phyloP scores from a whole-genome alignment of 345 rosid genomes.

The Hypericum perforatum region DNA sequence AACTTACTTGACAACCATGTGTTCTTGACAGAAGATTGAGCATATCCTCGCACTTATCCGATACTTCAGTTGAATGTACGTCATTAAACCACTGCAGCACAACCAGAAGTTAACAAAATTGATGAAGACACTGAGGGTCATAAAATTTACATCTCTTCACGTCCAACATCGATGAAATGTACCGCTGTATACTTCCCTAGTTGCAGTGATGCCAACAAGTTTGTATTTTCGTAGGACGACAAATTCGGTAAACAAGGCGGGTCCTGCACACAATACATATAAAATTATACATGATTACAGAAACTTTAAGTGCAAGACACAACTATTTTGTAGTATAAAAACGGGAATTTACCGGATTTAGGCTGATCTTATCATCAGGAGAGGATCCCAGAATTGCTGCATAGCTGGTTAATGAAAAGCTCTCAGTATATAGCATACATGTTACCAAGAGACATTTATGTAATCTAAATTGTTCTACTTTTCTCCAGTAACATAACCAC shows the following conservation, averaged over 20 bases:
- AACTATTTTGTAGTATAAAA: background rate
- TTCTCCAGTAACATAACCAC: too few species aligned
- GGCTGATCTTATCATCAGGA: slow-evolving; percentile 32
- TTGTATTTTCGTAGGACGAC: slow-evolving; percentile 31
- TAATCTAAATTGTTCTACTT: too few species aligned
- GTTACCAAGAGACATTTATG: background rate
- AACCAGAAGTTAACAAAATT: slow-evolving; percentile 7
- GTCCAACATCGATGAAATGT: slow-evolving; percentile 15
- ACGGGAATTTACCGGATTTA: slow-evolving; percentile 44
- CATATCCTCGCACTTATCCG: slow-evolving; percentile 63
- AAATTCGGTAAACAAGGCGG: slow-evolving; percentile 68
- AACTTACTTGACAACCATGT: slow-evolving; percentile 69
- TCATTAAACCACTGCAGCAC: slow-evolving; percentile 83
- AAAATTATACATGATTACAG: background rate
- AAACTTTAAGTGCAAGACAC: background rate
- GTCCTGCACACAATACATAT: slow-evolving; percentile 29
- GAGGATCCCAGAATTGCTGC: slow-evolving; percentile 79
- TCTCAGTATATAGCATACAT: slow-evolving; percentile 6
- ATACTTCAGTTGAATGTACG: slow-evolving; percentile 62
- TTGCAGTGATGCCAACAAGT: slow-evolving; percentile 45
- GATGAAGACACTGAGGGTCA: background rate
- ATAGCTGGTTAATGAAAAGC: slow-evolving; percentile 36
- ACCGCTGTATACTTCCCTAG: slow-evolving; percentile 74
- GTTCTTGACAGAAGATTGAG: slow-evolving; percentile 45
- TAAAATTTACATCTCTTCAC: background rate